Percentiles rank a stretch among this genome's conserved stretches.
phyloP scores from a whole-genome alignment of 2,329 filamentous ascomycete genomes.

The Botryosphaeria dothidea region DNA sequence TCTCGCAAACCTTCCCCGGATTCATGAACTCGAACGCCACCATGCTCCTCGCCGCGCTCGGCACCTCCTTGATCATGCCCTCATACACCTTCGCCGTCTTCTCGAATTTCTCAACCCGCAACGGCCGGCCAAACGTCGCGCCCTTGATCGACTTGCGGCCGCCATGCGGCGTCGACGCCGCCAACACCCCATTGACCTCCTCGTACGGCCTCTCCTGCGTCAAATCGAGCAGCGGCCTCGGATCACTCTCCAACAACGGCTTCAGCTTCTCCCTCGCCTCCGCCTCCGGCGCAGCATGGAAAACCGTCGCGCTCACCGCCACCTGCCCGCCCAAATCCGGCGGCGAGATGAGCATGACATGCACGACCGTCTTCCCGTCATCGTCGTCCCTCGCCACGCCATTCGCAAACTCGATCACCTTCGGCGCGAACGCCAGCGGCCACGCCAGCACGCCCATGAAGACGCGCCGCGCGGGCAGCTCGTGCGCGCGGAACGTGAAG shows the following conservation, averaged over 20 bases:
- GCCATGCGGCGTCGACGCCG: conserved; percentile 32
- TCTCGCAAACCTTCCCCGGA: conserved; percentile 9
- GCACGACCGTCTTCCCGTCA: background rate
- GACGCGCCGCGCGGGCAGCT: background rate
- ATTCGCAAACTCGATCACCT: background rate
- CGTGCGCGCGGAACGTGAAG: conserved; percentile 27
- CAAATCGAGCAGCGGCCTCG: conserved; percentile 29
- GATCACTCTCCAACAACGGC: conserved; percentile 29
- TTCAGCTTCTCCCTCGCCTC: background rate
- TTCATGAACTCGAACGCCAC: conserved; percentile 17
- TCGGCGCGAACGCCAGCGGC: background rate
- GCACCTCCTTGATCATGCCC: conserved; percentile 28
- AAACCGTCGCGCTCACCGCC: background rate
- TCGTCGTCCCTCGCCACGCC: background rate
- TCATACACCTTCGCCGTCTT: conserved; percentile 30
- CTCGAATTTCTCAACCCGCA: conserved; percentile 28
- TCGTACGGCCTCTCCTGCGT: conserved; percentile 33
- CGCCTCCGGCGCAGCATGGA: background rate
- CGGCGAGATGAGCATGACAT: background rate
- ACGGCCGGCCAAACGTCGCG: conserved; percentile 36
- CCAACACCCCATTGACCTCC: conserved; percentile 35
- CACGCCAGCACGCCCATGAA: background rate
- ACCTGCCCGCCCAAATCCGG: background rate
- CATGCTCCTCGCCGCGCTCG: conserved; percentile 28
- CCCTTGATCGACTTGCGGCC: conserved; percentile 41